Percentiles rank a stretch among this genome's conserved stretches.
Evolutionary conservation across 371 early-diverging fungal genomes (phyloP).

Genomic region (Gilbertella persicaria): DNA sequence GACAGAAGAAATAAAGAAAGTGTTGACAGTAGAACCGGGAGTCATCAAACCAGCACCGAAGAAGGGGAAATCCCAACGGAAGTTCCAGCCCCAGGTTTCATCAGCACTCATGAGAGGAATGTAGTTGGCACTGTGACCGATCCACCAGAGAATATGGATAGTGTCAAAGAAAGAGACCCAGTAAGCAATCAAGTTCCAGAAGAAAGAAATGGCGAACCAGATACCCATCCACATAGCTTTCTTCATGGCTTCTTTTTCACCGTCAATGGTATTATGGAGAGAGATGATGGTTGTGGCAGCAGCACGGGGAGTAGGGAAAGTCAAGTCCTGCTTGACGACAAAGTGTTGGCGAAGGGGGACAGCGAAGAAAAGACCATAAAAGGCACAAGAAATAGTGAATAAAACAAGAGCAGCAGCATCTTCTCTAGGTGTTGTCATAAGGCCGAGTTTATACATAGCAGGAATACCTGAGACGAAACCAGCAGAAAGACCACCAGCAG

Average conservation of each 20-base stretch:
- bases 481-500: slow-evolving; percentile 71
- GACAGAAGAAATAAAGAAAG: slow-evolving; percentile 60
- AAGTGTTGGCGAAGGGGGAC: slow-evolving; percentile 74
- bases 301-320: slow-evolving; percentile 74
- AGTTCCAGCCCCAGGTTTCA: slow-evolving; percentile 58
- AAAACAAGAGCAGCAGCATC: slow-evolving; percentile 54
- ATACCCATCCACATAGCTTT: slow-evolving; percentile 54
- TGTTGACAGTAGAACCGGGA: slow-evolving; percentile 55
- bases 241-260: slow-evolving; percentile 44
- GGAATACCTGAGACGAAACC: slow-evolving; percentile 74
- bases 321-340: slow-evolving; percentile 68
- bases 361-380: slow-evolving; percentile 77
- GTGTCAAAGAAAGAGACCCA: slow-evolving; percentile 60
- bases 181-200: slow-evolving; percentile 54
- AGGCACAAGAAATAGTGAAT: slow-evolving; percentile 65
- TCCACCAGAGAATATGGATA: slow-evolving; percentile 62
- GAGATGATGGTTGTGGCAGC: slow-evolving; percentile 69
- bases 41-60: slow-evolving; percentile 74
- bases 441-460: slow-evolving; percentile 69
- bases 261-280: slow-evolving; percentile 55
- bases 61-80: slow-evolving; percentile 63
- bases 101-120: slow-evolving; percentile 56
- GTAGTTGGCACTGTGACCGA: slow-evolving; percentile 51
- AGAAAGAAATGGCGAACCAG: slow-evolving; percentile 48
- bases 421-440: slow-evolving; percentile 50